Base-by-base conservation (phyloP, 306 rosid species). In the Bauhinia variegata region DNA sequence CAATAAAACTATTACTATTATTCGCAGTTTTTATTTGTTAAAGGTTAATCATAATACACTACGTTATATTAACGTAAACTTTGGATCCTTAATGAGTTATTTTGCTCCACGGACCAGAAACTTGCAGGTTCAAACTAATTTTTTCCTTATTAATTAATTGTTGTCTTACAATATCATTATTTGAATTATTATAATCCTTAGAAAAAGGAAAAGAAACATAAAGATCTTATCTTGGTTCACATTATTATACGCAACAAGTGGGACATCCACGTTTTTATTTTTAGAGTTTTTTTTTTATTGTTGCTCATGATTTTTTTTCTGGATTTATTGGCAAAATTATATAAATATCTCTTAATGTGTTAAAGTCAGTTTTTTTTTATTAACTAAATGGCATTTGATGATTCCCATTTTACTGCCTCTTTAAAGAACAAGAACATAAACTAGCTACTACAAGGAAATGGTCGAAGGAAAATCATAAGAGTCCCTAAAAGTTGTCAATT, bases 41-140 rank as follows among this genome's bases (percentile, higher is more conserved):
- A n/a, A n/a, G n/a, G n/a, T n/a, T n/a, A 36, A 36, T 36, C 41
- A 36, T 36, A 36, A 0, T 36, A 8, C 41, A 5, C 6, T 36
- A 36, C 41, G 9, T 36, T 36, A 36, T 36, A 36, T 54, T 59
- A 60, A 79, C 47, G 74, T 54, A 57, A 68, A 54, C 65, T 71
- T 18, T 2, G 19, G 48, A 51, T 42, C 23, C 41, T 63, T 75
- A 64, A 33, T 28, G 28, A 57, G 75, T 15, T 60, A 53, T 67
- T 68, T 65, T 68, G 86, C 63, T 65, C 59, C 71, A 32, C 1
- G 17, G 49, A 57, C 17, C 11, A 60, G 67, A 16, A 66, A 48
- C 74, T 44, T 67, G 62, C 48, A 28, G 63, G 69, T 48, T 79
- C 67, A 60, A 60, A 65, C 12, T 68, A 49, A 13, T 73, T 68